Evolutionary conservation across 352 stramenopile species (phyloP), one percentile per base, ranked within the genome.

Genomic region (Globisporangium abappressorium): DNA sequence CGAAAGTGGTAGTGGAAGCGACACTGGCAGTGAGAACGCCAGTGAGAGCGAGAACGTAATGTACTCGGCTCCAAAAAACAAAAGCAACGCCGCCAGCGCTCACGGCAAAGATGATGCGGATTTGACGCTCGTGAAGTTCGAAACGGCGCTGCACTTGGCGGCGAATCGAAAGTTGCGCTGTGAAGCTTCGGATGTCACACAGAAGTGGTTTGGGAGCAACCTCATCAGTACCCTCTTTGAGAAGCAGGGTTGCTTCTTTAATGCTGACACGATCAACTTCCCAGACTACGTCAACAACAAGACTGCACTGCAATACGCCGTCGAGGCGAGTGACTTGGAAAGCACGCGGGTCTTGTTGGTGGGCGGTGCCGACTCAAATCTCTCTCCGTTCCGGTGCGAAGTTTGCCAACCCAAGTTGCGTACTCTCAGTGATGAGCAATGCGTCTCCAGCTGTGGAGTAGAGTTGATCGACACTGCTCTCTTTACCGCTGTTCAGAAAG

Each of bases 221-320:
- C 66, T 90, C 14, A 73, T 89, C n/a, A 68, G 73, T 0, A 65
- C 87, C 1, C 64, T 92, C 34, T 62, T 89, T 14, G 66, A 77
- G n/a, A 82, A 84, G 47, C 65, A 67, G 0, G 71, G 74, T 0
- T 65, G 70, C 4, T 18, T 79, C 4, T 82, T 89, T 47, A 65
- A 75, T 12, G 69, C 78, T 57, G 73, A 63, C 1, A 67, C 76
- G 1, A 63, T 91, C 41, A 84, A 90, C 56, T 79, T 87, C 30
- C 62, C 79, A 0, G 74, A 85, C 36, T 80, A 78, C 14, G 56
- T 54, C n/a, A 79, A 64, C 18, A 79, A 81, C 30, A 89, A 86
- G 64, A 92, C 85, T 0, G 72, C 85, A 5, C 62, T 94, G 33
- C 70, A 87, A 62, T 87, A 77, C 53, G 84, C 85, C 28, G 78